A percentile compares a stretch with the other conserved stretches of the same genome.
phyloP scores from a whole-genome alignment of 352 stramenopile species.

The Phytopythium litorale region DNA sequence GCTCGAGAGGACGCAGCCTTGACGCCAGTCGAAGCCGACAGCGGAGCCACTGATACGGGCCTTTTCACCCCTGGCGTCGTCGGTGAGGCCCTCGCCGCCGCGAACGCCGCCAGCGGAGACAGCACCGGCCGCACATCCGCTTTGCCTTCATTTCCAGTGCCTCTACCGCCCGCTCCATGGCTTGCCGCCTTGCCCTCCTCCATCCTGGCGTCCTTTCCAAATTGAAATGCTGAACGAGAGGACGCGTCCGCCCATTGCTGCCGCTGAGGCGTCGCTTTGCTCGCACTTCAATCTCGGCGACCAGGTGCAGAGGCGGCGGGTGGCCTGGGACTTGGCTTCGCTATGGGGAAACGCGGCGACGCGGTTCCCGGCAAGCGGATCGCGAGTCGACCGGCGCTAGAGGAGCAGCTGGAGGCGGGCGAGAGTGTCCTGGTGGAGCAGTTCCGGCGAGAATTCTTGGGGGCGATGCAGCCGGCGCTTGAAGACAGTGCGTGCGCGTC shows the following conservation, averaged over 20 bases:
- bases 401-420: conserved; percentile 5
- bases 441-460: conserved; percentile 46
- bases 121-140: not conserved
- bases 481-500: conserved; percentile 23
- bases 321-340: no score
- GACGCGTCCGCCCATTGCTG: not conserved
- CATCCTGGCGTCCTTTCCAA: no score
- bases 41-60: not conserved
- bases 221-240: not conserved
- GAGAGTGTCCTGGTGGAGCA: conserved; percentile 37
- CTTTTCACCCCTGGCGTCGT: not conserved
- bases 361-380: conserved; percentile 9
- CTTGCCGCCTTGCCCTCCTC: no score
- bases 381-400: not conserved
- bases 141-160: no score
- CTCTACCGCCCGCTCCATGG: no score
- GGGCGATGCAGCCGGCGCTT: conserved; percentile 28
- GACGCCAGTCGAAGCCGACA: not conserved
- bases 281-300: not conserved
- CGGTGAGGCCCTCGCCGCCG: not conserved
- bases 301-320: not conserved
- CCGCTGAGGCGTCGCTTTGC: not conserved
- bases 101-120: not conserved
- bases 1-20: not conserved
- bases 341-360: not conserved